A percentile compares a stretch with the other conserved stretches of the same genome.
phyloP scores from a whole-genome alignment of 83 land plant species.

The Isoetes engelmannii region DNA sequence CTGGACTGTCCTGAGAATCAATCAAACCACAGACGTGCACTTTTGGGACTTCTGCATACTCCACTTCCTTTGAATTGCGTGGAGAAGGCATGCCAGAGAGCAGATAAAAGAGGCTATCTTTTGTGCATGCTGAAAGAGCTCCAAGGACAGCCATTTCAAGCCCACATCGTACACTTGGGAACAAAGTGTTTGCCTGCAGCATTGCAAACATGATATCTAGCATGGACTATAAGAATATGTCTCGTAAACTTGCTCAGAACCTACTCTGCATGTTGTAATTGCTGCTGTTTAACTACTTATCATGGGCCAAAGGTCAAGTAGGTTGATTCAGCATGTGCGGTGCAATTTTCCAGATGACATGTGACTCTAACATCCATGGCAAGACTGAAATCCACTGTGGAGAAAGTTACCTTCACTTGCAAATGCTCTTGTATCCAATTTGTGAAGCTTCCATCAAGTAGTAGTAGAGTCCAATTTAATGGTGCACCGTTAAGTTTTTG shows the following conservation, averaged over 20 bases:
- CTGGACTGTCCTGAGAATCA: conserved; percentile 55
- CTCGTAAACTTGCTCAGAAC: too few species aligned
- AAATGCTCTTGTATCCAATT: conserved; percentile 53
- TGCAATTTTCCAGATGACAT: too few species aligned
- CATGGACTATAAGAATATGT: too few species aligned
- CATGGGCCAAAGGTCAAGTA: too few species aligned
- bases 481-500: conserved; percentile 41
- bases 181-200: conserved; percentile 50
- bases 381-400: too few species aligned
- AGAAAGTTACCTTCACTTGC: conserved; percentile 53
- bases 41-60: not conserved
- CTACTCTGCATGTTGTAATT: too few species aligned
- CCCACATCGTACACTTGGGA: conserved; percentile 95
- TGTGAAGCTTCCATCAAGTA: conserved; percentile 67
- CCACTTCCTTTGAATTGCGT: too few species aligned
- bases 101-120: conserved; percentile 39
- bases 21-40: conserved; percentile 71
- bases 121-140: conserved; percentile 57
- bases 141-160: conserved; percentile 87
- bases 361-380: too few species aligned
- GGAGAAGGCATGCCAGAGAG: conserved; percentile 21
- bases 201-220: not conserved
- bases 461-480: conserved; percentile 38
- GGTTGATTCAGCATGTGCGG: too few species aligned
- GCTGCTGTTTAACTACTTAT: too few species aligned